Base-by-base conservation (phyloP, 768 basidiomycete genomes). In the Phylloporus sp. region DNA sequence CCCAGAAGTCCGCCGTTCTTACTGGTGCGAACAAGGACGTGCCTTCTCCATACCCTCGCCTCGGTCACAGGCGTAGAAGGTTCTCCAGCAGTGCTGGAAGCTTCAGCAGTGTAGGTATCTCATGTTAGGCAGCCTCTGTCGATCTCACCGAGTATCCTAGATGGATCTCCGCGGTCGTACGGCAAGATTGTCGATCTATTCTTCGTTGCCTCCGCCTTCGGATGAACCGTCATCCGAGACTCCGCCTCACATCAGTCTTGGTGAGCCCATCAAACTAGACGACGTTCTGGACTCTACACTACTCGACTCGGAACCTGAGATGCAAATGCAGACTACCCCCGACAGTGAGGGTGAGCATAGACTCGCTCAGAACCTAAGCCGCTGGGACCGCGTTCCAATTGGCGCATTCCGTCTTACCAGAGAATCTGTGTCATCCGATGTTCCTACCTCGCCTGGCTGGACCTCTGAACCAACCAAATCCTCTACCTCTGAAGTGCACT, bases 201-300 rank as follows among this genome's bases (percentile, higher is more conserved):
- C 67, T 50, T 54, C 66, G 59, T 60, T 61, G 52, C 64, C 64
- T 32, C 59, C 69, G 42, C 57, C 70, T 36, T 72, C 73, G 34
- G 73, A 73, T 42, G 75, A 73, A 22, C 56, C 62, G 23, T 58
- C 62, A 34, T 61, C 68, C 42, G 66, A 64, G 44, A 65, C 65
- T 32, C 67, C 69, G 16, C 67, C 73, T 4, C 71, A 74, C 13
- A 64, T 70, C 23, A 63, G 66, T 24, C 72, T 77, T 23, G 70
- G 80, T 13, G 79, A 83, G 52, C 73, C 80, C 11, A 76, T 81
- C 31, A 72, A 71, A 54, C 76, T 91, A 20, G 81, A 88, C 59
- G 89, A 91, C 58, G 88, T 91, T 16, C 74, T 91, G 31, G 86
- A 91, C 50, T 76, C 83, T 1, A 84, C 88, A 0, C 81, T 86